Conservation (phyloP, 2,329 filamentous ascomycete species). For the Sphaerostilbella broomeana region DNA sequence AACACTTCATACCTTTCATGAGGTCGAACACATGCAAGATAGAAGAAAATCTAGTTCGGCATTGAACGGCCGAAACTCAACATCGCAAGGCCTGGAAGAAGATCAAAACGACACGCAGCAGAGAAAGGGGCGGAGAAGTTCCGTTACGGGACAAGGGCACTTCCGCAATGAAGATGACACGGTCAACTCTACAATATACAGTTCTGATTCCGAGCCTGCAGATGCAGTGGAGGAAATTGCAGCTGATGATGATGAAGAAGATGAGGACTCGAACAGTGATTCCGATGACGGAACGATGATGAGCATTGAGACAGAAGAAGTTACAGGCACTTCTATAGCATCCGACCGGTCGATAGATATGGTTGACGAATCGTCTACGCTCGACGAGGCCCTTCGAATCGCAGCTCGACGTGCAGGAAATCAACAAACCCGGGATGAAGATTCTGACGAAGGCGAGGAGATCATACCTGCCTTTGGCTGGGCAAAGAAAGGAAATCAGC, state of each 20-base stretch:
- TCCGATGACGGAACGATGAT: constrained; percentile 74
- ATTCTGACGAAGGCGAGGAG: constrained; percentile 60
- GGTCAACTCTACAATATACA: constrained; percentile 73
- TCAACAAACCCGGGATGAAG: constrained; percentile 38
- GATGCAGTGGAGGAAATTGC: constrained; percentile 51
- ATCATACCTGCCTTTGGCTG: constrained; percentile 72
- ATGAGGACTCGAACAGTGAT: constrained; percentile 43
- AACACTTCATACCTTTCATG: constrained; percentile 94
- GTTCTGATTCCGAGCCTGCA: constrained; percentile 55
- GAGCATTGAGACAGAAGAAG: constrained; percentile 74
- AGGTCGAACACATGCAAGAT: constrained; percentile 78
- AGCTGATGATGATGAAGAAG: constrained; percentile 41
- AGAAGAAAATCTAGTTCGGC: constrained; percentile 64
- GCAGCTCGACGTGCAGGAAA: constrained; percentile 72
- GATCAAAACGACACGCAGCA: constrained; percentile 56
- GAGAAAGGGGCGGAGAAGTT: constrained; percentile 56
- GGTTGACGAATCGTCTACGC: constrained; percentile 59
- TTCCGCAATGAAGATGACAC: constrained; percentile 62
- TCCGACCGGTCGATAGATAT: constrained; percentile 55
- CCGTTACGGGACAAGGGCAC: constrained; percentile 39
- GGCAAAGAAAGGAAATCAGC: constrained; percentile 49
- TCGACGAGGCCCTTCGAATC: constrained; percentile 72
- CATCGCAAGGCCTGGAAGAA: constrained; percentile 50
- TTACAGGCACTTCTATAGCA: constrained; percentile 60
- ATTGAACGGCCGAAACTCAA: constrained; percentile 51